Conservation (phyloP, 306 rosid species). For the Medicago arabica region DNA sequence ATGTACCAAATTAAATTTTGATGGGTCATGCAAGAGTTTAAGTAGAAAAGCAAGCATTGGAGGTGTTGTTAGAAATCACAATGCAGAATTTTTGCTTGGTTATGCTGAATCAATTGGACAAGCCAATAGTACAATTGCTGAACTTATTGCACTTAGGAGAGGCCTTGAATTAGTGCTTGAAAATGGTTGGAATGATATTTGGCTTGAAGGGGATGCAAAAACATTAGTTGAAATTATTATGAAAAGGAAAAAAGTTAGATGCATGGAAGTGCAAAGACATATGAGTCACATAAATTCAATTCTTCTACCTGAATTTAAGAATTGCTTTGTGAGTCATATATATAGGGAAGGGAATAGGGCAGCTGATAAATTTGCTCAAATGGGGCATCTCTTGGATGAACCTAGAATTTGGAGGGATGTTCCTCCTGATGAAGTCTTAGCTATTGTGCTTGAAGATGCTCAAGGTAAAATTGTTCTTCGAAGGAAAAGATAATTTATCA, state of each 20-base stretch:
- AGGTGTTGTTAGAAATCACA: constrained; percentile 66
- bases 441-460: constrained; percentile 65
- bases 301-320: constrained; percentile 45
- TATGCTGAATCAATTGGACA: constrained; percentile 69
- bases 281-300: constrained; percentile 54
- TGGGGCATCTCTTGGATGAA: constrained; percentile 59
- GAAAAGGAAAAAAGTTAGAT: constrained; percentile 50
- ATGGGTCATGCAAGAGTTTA: constrained; percentile 64
- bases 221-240: constrained; percentile 62
- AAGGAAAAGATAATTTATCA: constrained; percentile 40
- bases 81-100: constrained; percentile 76
- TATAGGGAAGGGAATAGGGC: constrained; percentile 77
- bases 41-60: constrained; percentile 68
- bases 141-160: constrained; percentile 57
- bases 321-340: constrained; percentile 57
- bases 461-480: constrained; percentile 70
- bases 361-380: constrained; percentile 72
- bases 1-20: constrained; percentile 75
- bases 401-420: constrained; percentile 57
- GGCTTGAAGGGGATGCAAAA: constrained; percentile 83
- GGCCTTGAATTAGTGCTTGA: constrained; percentile 76
- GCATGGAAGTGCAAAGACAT: constrained; percentile 59
- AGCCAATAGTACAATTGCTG: constrained; percentile 73
- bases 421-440: constrained; percentile 62
- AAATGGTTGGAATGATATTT: constrained; percentile 72